These are phyloP conservation scores for Keithomyces neogunnii DNA, from an alignment of 2,329 filamentous ascomycete species.

Conservation along the genomic window DNA sequence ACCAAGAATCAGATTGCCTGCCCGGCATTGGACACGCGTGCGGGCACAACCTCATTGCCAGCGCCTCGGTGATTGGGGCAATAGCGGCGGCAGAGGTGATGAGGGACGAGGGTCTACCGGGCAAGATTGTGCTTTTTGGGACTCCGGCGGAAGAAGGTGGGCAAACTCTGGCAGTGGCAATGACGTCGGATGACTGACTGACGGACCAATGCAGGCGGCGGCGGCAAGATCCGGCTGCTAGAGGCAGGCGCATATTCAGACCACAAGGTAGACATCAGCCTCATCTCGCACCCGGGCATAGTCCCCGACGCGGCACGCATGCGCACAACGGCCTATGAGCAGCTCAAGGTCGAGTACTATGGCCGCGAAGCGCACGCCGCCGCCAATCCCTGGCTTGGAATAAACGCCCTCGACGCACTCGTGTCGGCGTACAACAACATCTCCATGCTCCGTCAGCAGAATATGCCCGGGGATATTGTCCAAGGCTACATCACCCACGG, in stretches of 20 bases:
- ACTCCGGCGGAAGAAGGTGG: slow-evolving; percentile 34
- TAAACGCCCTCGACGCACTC: slow-evolving; percentile 49
- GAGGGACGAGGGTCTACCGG: slow-evolving; percentile 29
- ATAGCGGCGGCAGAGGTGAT: slow-evolving; percentile 37
- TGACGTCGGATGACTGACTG: background rate
- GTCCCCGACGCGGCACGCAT: slow-evolving; percentile 35
- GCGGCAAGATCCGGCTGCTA: slow-evolving; percentile 37
- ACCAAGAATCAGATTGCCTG: slow-evolving; percentile 30
- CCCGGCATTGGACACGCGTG: slow-evolving; percentile 43
- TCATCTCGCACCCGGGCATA: slow-evolving; percentile 20
- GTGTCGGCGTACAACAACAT: slow-evolving; percentile 38
- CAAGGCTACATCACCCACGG: slow-evolving; percentile 42
- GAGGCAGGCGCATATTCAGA: slow-evolving; percentile 27
- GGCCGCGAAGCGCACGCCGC: slow-evolving; percentile 48
- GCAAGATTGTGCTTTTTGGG: slow-evolving; percentile 37
- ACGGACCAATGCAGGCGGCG: slow-evolving; percentile 23
- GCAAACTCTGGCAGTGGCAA: background rate
- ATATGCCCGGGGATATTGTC: slow-evolving; percentile 38
- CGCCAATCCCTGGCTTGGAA: slow-evolving; percentile 45
- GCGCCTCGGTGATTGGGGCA: slow-evolving; percentile 32
- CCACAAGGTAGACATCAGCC: slow-evolving; percentile 10
- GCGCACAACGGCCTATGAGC: slow-evolving; percentile 40
- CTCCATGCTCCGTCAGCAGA: slow-evolving; percentile 45
- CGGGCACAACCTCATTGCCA: slow-evolving; percentile 39
- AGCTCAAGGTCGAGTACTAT: slow-evolving; percentile 42